Evolutionary conservation across 1,139 yeast genomes (phyloP).

Genomic region (Yamadazyma jaroonii): DNA sequence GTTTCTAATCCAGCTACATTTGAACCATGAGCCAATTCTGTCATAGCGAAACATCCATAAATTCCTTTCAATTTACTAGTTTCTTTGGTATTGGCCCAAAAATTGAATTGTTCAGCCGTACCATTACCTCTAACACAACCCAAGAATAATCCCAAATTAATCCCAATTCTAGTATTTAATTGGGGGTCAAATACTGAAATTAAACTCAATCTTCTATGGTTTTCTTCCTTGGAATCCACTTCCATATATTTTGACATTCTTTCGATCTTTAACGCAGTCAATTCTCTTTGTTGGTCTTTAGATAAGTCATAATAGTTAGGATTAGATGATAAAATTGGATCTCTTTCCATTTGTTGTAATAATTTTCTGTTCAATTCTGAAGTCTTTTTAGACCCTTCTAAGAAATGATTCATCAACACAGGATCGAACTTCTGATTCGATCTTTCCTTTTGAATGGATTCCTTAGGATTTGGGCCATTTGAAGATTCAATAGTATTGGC

Average conservation of each 20-base stretch:
- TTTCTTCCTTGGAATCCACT: conserved; percentile 32
- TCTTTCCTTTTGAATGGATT: conserved; percentile 34
- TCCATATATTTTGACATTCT: conserved; percentile 46
- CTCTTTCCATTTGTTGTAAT: conserved; percentile 49
- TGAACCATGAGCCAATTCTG: conserved; percentile 92
- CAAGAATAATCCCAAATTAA: conserved; percentile 50
- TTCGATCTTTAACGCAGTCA: conserved; percentile 43
- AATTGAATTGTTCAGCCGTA: conserved; percentile 53
- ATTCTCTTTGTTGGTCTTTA: conserved; percentile 41
- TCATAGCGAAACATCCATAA: conserved; percentile 93
- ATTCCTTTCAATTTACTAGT: conserved; percentile 62
- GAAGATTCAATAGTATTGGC: conserved; percentile 15
- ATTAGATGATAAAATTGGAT: conserved; percentile 41
- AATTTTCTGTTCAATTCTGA: conserved; percentile 32
- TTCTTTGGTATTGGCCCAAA: conserved; percentile 76
- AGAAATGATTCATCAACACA: conserved; percentile 43
- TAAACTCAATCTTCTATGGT: conserved; percentile 38
- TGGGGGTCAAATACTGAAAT: conserved; percentile 51
- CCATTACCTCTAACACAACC: conserved; percentile 51
- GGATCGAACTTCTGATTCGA: conserved; percentile 35
- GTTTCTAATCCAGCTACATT: conserved; percentile 92
- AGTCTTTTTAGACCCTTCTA: conserved; percentile 41
- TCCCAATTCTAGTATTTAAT: conserved; percentile 47
- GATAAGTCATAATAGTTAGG: conserved; percentile 38
- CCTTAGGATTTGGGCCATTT: conserved; percentile 36